Evolutionary conservation across 2,329 filamentous ascomycete species (phyloP), one percentile per base, ranked within the genome.

Genomic region (Fusarium sp.): DNA sequence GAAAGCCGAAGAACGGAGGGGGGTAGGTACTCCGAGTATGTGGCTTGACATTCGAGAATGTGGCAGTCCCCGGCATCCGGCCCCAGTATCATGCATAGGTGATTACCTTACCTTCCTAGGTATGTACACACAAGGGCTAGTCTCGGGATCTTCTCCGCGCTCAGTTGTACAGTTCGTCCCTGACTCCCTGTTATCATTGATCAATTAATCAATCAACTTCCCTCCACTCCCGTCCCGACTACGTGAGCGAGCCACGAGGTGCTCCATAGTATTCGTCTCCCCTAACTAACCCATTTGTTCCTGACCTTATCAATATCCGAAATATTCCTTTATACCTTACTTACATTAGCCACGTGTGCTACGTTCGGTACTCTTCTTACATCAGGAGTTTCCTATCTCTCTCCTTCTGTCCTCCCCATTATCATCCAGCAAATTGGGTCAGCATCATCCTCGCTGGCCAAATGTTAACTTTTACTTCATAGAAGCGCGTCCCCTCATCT

Each of bases 131-230:
- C 73, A 63, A 62, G 73, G 67, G 35, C 63, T 59, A 72, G 59
- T 74, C 69, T 62, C 59, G 60, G 65, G 60, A 64, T 49, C 62
- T 51, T 45, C 73, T 77, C 72, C 75, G 66, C 69, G 61, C 55
- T 75, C 69, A 66, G 72, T 59, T 58, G 22, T 39, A 42, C 39
- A 41, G 38, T 35, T 51, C 22, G 35, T 39, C 26, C 35, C 35
- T 55, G 24, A 28, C 26, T 41, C 26, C 35, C 51, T 41, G 36
- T 55, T 55, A 41, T 41, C 51, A 55, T 41, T 55, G 35, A 55
- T 41, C 36, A 28, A 41, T 47, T 18, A 26, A 28, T 55, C 26
- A 41, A 67, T 67, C 63, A 60, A 52, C 57, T 35, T 57, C 45
- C 35, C 26, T 66, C 41, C 63, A 66, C 63, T 54, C 58, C 22